Evolutionary conservation across 345 rosid genomes (phyloP).

Genomic region (Melastoma malabathricum): DNA sequence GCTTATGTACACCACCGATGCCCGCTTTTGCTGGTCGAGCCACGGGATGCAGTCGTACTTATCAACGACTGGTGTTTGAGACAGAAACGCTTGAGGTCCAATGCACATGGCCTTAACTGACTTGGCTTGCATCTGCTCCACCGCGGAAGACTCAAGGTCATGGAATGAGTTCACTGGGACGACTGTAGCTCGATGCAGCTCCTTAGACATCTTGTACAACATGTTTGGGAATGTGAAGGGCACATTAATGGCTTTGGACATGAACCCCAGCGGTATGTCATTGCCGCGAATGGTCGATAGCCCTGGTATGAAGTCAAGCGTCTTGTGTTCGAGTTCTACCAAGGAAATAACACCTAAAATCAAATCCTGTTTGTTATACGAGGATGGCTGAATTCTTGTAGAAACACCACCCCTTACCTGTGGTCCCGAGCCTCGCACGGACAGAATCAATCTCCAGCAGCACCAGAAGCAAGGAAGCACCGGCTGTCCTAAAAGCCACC

Average conservation of each 20-base stretch:
- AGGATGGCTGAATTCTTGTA: too few species aligned
- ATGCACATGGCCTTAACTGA: slow-evolving; percentile 12
- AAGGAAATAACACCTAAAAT: neutral
- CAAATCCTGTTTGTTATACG: too few species aligned
- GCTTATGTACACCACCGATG: slow-evolving; percentile 41
- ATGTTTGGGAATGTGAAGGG: slow-evolving; percentile 8
- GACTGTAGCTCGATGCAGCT: slow-evolving; percentile 23
- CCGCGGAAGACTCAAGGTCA: slow-evolving; percentile 23
- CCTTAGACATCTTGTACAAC: slow-evolving; percentile 20
- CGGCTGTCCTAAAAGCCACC: slow-evolving; percentile 28
- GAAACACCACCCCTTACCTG: too few species aligned
- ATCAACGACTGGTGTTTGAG: slow-evolving; percentile 15
- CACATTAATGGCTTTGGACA: slow-evolving; percentile 1
- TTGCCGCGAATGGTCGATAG: slow-evolving; percentile 12
- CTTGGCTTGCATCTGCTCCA: slow-evolving; percentile 1
- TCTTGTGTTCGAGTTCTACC: slow-evolving; percentile 15
- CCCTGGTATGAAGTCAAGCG: slow-evolving; percentile 27
- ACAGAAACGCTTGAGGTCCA: slow-evolving; percentile 23
- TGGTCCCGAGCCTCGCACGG: slow-evolving; percentile 11
- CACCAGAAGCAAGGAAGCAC: slow-evolving; percentile 21
- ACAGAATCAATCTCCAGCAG: slow-evolving; percentile 21
- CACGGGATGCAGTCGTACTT: slow-evolving; percentile 35
- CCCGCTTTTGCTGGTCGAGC: slow-evolving; percentile 24
- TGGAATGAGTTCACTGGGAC: slow-evolving; percentile 24
- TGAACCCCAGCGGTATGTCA: slow-evolving; percentile 23